Evolutionary conservation across 768 basidiomycete species (phyloP).

Genomic region (Mycena floridula): DNA sequence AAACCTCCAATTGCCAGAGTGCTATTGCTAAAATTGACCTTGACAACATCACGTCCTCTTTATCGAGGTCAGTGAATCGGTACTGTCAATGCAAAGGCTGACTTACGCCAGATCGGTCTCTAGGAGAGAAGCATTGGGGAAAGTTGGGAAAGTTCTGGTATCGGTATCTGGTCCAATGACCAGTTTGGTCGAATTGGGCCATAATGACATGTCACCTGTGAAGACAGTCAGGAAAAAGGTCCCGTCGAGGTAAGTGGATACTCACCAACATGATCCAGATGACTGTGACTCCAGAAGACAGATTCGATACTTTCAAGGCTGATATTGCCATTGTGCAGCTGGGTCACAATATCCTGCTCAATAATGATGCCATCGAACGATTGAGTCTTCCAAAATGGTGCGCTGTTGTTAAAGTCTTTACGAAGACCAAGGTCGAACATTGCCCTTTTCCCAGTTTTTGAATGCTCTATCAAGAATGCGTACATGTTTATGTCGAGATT

Average conservation of each 20-base stretch:
- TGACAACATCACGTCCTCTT: constrained; percentile 5
- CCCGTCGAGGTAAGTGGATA: no score
- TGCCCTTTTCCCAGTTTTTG: constrained; percentile 5
- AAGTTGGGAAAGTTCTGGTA: constrained; percentile 2
- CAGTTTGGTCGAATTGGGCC: constrained; percentile 6
- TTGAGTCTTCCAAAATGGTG: constrained; percentile 2
- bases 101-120: constrained; percentile 9
- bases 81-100: neutral
- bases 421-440: constrained; percentile 16
- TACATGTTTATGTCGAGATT: constrained; percentile 6
- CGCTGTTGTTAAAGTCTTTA: constrained; percentile 10
- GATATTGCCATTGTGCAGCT: constrained; percentile 9
- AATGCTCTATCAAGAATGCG: constrained; percentile 15
- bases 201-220: constrained; percentile 10
- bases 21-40: constrained; percentile 2
- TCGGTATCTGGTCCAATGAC: constrained; percentile 3
- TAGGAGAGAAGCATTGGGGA: constrained; percentile 3
- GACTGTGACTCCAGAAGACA: constrained; percentile 17
- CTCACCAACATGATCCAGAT: no score
- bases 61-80: neutral
- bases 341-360: constrained; percentile 9
- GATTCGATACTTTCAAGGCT: constrained; percentile 8
- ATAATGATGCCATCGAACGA: constrained; percentile 4
- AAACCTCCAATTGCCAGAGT: constrained; percentile 5
- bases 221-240: no score